Percentiles rank a stretch among this genome's conserved stretches.
Evolutionary conservation across 768 basidiomycete species (phyloP).

Genomic region (Clitopilus passeckerianus): DNA sequence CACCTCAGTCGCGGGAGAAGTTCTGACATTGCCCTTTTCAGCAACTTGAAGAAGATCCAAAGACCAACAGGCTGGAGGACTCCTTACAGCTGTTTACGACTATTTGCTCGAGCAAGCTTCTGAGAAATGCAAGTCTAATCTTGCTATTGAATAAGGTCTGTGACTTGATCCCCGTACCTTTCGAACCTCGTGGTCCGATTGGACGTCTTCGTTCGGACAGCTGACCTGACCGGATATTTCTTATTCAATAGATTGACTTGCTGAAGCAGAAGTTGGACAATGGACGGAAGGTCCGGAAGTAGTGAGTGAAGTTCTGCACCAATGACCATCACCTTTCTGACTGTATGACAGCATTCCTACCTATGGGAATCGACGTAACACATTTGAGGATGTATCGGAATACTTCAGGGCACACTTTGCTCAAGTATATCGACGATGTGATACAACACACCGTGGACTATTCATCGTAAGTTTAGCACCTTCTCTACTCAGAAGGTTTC

Average conservation of each 20-base stretch:
- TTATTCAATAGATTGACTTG: constrained; percentile 55
- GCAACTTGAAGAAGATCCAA: constrained; percentile 81
- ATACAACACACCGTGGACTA: constrained; percentile 50
- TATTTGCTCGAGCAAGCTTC: constrained; percentile 71
- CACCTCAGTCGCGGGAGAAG: neutral
- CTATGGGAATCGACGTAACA: constrained; percentile 68
- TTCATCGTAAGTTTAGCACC: constrained; percentile 50
- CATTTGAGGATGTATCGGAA: constrained; percentile 64
- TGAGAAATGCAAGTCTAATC: constrained; percentile 68
- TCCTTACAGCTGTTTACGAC: constrained; percentile 74
- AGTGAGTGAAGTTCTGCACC: constrained; percentile 32
- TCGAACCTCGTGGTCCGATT: neutral
- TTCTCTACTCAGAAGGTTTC: constrained; percentile 5
- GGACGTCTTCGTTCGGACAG: neutral
- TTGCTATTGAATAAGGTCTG: constrained; percentile 76
- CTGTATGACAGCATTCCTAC: constrained; percentile 67
- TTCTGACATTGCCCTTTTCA: constrained; percentile 18
- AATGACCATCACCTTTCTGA: neutral
- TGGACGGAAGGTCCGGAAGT: constrained; percentile 68
- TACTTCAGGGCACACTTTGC: constrained; percentile 84
- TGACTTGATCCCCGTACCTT: neutral
- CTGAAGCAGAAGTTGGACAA: constrained; percentile 65
- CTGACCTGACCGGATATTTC: neutral
- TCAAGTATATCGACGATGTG: constrained; percentile 67
- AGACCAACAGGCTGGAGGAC: constrained; percentile 77